Evolutionary conservation across 768 basidiomycete genomes (phyloP).

Genomic region (Termitomyces sp.): DNA sequence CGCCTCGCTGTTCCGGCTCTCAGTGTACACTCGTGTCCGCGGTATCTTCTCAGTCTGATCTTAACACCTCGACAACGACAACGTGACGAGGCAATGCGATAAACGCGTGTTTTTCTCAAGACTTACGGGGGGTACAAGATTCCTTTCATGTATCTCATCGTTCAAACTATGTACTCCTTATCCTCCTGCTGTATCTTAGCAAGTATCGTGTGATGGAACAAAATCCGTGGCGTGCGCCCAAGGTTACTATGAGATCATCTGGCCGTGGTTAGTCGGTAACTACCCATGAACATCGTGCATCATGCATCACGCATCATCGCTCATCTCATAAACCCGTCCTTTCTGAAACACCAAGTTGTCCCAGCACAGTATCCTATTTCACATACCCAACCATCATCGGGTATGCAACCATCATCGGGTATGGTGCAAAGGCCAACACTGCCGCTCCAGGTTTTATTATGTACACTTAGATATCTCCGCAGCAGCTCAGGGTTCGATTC

Average conservation of each 20-base stretch:
- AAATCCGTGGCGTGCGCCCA: too few relatives aligned
- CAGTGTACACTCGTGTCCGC: background rate
- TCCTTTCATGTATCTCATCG: background rate
- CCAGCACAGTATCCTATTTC: background rate
- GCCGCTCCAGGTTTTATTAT: too few relatives aligned
- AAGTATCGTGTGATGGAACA: background rate
- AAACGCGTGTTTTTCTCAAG: background rate
- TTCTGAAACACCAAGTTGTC: too few relatives aligned
- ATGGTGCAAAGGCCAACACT: conserved; percentile 63
- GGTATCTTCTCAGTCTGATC: background rate
- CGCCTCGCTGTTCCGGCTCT: background rate
- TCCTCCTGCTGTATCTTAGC: background rate
- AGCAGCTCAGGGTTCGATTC: conserved; percentile 59
- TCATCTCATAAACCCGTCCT: too few relatives aligned
- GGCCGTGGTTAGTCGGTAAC: too few relatives aligned
- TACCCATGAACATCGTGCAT: background rate
- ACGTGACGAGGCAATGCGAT: background rate
- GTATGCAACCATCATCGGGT: conserved; percentile 36
- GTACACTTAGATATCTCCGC: too few relatives aligned
- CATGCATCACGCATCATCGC: too few relatives aligned
- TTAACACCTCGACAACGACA: background rate
- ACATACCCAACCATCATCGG: conserved; percentile 14
- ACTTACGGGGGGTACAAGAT: background rate
- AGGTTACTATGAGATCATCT: background rate
- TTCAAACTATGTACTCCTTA: background rate